These are phyloP conservation scores for Citrus unshiu DNA, from an alignment of 345 rosid species.

Conservation along the genomic window DNA sequence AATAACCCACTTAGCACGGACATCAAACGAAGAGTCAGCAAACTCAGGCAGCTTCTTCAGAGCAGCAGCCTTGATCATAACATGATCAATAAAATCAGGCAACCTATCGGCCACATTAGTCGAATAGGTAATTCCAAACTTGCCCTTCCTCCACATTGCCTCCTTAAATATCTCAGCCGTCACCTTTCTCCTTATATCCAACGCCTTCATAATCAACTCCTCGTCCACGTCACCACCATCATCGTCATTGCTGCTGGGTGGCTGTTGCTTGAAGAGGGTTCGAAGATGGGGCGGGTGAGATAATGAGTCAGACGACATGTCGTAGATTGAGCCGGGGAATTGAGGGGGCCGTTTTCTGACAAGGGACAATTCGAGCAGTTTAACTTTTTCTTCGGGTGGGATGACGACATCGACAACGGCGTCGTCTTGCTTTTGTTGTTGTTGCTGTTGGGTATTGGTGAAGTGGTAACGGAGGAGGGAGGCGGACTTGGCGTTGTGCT, in stretches of 20 bases:
- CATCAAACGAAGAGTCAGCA: conserved; percentile 43
- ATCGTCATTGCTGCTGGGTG: neutral
- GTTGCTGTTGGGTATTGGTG: conserved; percentile 5
- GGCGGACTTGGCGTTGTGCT: conserved; percentile 53
- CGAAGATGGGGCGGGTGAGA: conserved; percentile 38
- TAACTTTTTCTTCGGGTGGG: conserved; percentile 42
- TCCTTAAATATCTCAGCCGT: conserved; percentile 65
- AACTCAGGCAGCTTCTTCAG: conserved; percentile 62
- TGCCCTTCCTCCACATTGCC: conserved; percentile 60
- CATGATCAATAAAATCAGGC: conserved; percentile 59
- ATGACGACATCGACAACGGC: neutral
- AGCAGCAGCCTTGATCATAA: conserved; percentile 81
- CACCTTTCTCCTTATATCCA: conserved; percentile 72
- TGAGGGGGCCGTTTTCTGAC: conserved; percentile 57
- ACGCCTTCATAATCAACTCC: conserved; percentile 65
- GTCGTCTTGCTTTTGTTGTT: neutral
- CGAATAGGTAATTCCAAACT: conserved; percentile 80
- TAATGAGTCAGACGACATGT: conserved; percentile 24
- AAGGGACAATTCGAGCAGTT: conserved; percentile 57
- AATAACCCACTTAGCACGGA: conserved; percentile 56
- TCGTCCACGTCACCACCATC: conserved; percentile 38
- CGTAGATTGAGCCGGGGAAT: conserved; percentile 63
- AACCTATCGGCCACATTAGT: conserved; percentile 57
- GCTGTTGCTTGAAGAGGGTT: conserved; percentile 17
- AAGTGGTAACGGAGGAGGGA: conserved; percentile 39